Evolutionary conservation across 345 rosid genomes (phyloP), one percentile per base, ranked within the genome.

Genomic region (Rhodamnia argentea): DNA sequence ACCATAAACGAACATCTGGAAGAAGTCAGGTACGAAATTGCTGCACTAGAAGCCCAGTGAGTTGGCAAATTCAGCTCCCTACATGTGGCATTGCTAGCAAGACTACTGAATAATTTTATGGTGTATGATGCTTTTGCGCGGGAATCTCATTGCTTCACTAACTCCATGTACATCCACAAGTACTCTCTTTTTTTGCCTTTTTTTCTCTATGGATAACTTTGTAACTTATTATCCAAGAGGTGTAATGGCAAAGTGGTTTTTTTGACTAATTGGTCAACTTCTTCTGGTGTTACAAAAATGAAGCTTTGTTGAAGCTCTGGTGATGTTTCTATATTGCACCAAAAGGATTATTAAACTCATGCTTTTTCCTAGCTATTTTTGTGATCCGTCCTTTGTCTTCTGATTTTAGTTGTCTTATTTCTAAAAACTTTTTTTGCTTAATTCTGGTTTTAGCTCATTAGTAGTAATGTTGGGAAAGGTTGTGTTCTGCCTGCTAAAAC

Each of bases 1-100:
- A 84, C 93, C 88, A 96, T 96, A 86, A 96, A 95, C 51, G 98
- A 96, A 87, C 92, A 93, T 89, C 60, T 95, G 85, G 98, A 96
- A 90, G 97, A 95, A 86, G 90, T 96, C 44, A 88, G 94, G 88
- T 96, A 96, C 83, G 99, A 96, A 82, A 91, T 95, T 83, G 98
- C 89, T 4, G 93, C 93, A n/a, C 91, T 93, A 82, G 96, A 94
- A 90, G 83, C 87, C 32, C 87, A 89, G 27, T 92, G 83, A 82
- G 83, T 84, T 15, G 76, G 44, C 23, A 2, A 64, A 64, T 13
- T 50, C 23, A 81, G 50, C 58, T 81, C 27, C 53, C 22, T 32
- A 10, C 47, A 52, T 6, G 47, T 18, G 81, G 81, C 81, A 70
- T 37, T 20, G 81, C 13, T 20, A 18, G 47, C 47, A 70, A 5